phyloP scores from a whole-genome alignment of 768 basidiomycete species.

The Multifurca ochricompacta region DNA sequence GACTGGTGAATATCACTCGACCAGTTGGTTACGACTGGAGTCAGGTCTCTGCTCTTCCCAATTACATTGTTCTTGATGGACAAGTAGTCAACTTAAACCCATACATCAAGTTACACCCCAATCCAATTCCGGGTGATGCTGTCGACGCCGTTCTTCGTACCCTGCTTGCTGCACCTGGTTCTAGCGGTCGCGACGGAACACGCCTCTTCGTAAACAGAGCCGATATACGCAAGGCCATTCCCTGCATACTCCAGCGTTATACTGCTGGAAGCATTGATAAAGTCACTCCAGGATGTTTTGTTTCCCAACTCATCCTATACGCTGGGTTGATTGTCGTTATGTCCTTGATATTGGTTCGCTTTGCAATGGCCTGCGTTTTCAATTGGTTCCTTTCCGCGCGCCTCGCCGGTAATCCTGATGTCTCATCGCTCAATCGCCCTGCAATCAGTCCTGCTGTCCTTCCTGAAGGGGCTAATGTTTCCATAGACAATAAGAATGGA shows the following conservation, averaged over 20 bases:
- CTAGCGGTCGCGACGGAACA: conserved; percentile 83
- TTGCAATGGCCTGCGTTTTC: conserved; percentile 94
- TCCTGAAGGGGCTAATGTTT: conserved; percentile 92
- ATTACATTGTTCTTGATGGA: conserved; percentile 88
- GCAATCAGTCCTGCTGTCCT: conserved; percentile 93
- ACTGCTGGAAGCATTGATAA: conserved; percentile 95
- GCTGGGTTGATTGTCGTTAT: conserved; percentile 87
- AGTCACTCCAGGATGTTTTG: conserved; percentile 91
- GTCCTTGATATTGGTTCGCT: conserved; percentile 82
- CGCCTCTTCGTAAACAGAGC: conserved; percentile 71
- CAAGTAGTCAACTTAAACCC: conserved; percentile 88
- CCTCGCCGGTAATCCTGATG: conserved; percentile 71
- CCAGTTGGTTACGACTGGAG: conserved; percentile 88
- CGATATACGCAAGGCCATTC: conserved; percentile 57
- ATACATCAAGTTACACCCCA: conserved; percentile 71
- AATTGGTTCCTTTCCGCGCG: conserved; percentile 89
- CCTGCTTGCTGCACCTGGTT: conserved; percentile 43
- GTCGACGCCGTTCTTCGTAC: conserved; percentile 82
- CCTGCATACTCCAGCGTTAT: conserved; percentile 81
- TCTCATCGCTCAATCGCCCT: conserved; percentile 62
- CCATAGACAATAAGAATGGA: conserved; percentile 84
- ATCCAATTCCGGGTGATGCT: conserved; percentile 56
- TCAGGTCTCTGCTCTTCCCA: conserved; percentile 62
- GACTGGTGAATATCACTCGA: conserved; percentile 56
- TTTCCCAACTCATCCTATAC: conserved; percentile 84